Conservation (phyloP, 1,139 yeast species). For the Candida tropicalis region DNA sequence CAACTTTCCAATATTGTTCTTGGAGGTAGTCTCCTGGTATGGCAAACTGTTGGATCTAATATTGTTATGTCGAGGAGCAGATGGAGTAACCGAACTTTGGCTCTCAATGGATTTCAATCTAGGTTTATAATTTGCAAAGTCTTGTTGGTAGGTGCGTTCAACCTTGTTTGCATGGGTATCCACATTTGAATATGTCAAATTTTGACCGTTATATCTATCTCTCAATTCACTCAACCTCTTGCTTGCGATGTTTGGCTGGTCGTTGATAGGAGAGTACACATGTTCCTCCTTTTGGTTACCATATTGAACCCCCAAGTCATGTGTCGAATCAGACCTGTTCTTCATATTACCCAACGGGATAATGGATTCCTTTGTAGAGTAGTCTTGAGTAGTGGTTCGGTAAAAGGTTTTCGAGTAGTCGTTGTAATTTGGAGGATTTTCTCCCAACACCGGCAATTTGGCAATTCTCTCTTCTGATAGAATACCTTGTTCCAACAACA, state of each 20-base stretch:
- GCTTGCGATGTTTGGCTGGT: not conserved
- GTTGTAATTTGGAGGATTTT: constrained; percentile 11
- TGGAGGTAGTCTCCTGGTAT: not conserved
- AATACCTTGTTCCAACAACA: constrained; percentile 36
- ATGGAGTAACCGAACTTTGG: not conserved
- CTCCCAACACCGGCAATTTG: constrained; percentile 13
- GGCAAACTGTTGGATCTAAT: constrained; percentile 1
- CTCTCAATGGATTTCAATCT: no score
- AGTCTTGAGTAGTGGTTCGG: constrained; percentile 3
- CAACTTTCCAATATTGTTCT: not conserved
- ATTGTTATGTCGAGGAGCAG: not conserved
- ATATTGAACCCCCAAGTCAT: not conserved
- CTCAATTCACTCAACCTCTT: constrained; percentile 10
- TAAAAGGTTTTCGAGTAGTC: constrained; percentile 8
- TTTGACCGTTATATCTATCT: constrained; percentile 7
- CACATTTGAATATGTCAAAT: not conserved
- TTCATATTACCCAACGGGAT: constrained; percentile 7
- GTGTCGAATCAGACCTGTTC: not conserved
- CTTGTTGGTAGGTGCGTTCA: no score
- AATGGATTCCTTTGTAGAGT: not conserved
- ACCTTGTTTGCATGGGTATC: no score
- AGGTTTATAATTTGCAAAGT: no score
- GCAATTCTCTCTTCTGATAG: constrained; percentile 19
- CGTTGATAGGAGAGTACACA: constrained; percentile 10
- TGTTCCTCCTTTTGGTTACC: not conserved